A percentile compares a stretch with the other conserved stretches of the same genome.
These are phyloP conservation scores for Tephrocybe rancida DNA, from an alignment of 768 basidiomycete genomes.

Conservation along the genomic window DNA sequence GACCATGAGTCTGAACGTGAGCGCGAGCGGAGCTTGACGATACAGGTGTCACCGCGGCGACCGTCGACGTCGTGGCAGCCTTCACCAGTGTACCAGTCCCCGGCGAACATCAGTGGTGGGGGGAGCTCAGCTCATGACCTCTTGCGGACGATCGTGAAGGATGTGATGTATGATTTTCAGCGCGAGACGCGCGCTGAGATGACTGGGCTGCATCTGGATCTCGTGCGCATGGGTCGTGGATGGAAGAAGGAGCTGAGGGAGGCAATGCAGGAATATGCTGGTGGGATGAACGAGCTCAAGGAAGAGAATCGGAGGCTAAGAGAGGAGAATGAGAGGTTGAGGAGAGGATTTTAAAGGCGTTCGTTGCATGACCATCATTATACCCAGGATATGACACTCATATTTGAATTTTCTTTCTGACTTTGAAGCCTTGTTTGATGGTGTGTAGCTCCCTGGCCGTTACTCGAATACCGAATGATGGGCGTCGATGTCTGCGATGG, in stretches of 20 bases:
- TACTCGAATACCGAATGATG: no score
- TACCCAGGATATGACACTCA: neutral
- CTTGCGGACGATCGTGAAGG: slow-evolving; percentile 63
- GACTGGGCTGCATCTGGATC: slow-evolving; percentile 73
- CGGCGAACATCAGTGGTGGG: slow-evolving; percentile 18
- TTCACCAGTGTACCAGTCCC: slow-evolving; percentile 39
- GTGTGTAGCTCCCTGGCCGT: no score
- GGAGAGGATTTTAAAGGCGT: slow-evolving; percentile 30
- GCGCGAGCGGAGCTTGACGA: slow-evolving; percentile 41
- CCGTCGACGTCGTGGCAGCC: slow-evolving; percentile 38
- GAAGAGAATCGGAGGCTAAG: slow-evolving; percentile 69
- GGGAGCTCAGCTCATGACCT: slow-evolving; percentile 53
- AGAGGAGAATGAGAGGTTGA: slow-evolving; percentile 69
- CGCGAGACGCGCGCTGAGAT: slow-evolving; percentile 72
- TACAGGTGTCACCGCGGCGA: slow-evolving; percentile 63
- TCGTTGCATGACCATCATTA: neutral
- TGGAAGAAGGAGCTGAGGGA: slow-evolving; percentile 68
- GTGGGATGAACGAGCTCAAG: slow-evolving; percentile 58
- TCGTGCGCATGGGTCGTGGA: slow-evolving; percentile 68
- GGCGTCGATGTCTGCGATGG: no score
- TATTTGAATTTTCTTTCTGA: neutral
- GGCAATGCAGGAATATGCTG: slow-evolving; percentile 62
- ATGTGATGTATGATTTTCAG: slow-evolving; percentile 75
- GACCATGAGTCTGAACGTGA: slow-evolving; percentile 25
- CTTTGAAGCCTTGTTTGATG: no score